A percentile compares a stretch with the other conserved stretches of the same genome.
Evolutionary conservation across 208 protist genomes (phyloP).

Genomic region (Leptomonas pyrrhocoris): DNA sequence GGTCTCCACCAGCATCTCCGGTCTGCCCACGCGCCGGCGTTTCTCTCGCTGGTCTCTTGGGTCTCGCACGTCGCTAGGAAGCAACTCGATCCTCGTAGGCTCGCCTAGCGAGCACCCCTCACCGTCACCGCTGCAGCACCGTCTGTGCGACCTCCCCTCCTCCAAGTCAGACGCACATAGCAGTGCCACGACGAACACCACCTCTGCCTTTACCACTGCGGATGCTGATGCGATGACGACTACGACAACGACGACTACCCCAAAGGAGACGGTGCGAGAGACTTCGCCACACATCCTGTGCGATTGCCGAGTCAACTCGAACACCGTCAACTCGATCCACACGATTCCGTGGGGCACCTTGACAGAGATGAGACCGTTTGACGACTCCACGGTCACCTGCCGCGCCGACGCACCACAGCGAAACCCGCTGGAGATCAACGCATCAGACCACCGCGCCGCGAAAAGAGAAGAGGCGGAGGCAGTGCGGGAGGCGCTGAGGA

Average conservation of each 20-base stretch:
- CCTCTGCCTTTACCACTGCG: no score
- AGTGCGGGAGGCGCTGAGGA: not conserved
- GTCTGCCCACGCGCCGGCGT: not conserved
- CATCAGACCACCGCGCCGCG: not conserved
- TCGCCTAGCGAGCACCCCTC: not conserved
- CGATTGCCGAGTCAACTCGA: constrained; percentile 1
- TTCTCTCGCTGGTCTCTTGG: not conserved
- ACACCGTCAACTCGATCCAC: constrained; percentile 9
- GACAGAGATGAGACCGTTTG: not conserved
- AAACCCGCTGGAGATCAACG: not conserved
- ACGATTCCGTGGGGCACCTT: not conserved
- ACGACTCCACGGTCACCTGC: not conserved
- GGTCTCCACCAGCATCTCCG: not conserved
- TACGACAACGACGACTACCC: not conserved
- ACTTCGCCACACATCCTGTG: not conserved
- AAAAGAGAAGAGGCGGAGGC: not conserved
- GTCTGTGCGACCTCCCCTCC: not conserved
- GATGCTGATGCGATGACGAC: not conserved
- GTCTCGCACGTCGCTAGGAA: constrained; percentile 2
- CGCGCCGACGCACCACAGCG: not conserved
- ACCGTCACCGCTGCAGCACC: not conserved
- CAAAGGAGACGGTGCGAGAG: not conserved
- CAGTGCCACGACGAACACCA: not conserved
- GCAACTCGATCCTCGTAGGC: not conserved
- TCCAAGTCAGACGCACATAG: no score